A percentile compares a stretch with the other conserved stretches of the same genome.
phyloP scores from a whole-genome alignment of 1,139 yeast species.

The Yamadazyma taylorii region DNA sequence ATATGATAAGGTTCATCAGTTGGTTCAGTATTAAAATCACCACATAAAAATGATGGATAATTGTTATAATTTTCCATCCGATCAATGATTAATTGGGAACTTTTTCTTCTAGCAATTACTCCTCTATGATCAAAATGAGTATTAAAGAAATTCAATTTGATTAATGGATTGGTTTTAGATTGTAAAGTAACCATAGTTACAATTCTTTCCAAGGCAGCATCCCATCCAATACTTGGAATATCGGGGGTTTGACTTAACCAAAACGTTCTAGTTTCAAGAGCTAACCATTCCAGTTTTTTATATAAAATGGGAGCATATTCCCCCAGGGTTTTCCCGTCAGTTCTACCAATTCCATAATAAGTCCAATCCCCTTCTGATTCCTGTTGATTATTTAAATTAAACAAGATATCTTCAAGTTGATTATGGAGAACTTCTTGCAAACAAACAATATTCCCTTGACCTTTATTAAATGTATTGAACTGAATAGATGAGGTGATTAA shows the following conservation, averaged over 20 bases:
- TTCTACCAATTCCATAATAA: constrained; percentile 35
- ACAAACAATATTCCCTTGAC: constrained; percentile 42
- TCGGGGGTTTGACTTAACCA: constrained; percentile 37
- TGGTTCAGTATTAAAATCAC: constrained; percentile 60
- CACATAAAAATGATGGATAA: constrained; percentile 44
- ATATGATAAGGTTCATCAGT: constrained; percentile 48
- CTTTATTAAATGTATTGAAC: constrained; percentile 30
- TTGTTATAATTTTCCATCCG: constrained; percentile 38
- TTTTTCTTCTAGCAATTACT: constrained; percentile 42
- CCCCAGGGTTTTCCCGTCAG: constrained; percentile 32
- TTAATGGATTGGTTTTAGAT: constrained; percentile 25
- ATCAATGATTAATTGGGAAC: constrained; percentile 47
- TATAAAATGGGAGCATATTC: constrained; percentile 38
- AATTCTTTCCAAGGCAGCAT: constrained; percentile 51
- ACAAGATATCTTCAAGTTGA: constrained; percentile 49
- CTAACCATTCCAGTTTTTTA: constrained; percentile 30
- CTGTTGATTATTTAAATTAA: constrained; percentile 26
- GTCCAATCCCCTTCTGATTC: constrained; percentile 30
- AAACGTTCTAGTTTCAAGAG: constrained; percentile 29
- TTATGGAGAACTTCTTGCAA: constrained; percentile 56
- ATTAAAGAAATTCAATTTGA: constrained; percentile 45
- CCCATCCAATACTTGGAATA: constrained; percentile 48
- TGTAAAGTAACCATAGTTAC: constrained; percentile 46
- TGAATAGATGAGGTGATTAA: constrained; percentile 39
- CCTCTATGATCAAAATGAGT: constrained; percentile 64